Evolutionary conservation across 1,284 basidiomycete species (phyloP).

Genomic region (Sparassis latifolia): DNA sequence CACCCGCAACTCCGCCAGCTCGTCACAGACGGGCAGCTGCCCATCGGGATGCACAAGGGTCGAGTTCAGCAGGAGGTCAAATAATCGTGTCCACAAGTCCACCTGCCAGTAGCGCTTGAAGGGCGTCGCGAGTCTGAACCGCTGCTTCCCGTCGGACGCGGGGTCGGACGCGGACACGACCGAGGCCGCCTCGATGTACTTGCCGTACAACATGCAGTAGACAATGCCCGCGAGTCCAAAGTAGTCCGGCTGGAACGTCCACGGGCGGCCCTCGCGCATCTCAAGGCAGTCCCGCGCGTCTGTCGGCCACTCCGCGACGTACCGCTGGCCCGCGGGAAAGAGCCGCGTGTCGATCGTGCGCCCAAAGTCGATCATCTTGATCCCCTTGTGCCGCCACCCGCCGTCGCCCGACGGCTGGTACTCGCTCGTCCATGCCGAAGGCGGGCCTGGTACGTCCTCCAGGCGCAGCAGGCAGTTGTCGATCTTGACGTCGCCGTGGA

Average conservation of each 20-base stretch:
- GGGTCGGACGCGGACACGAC: slow-evolving; percentile 33
- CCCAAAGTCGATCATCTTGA: slow-evolving; percentile 96
- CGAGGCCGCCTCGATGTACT: slow-evolving; percentile 78
- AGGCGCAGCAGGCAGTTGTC: slow-evolving; percentile 96
- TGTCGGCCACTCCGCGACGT: slow-evolving; percentile 83
- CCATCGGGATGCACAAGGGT: slow-evolving; percentile 44
- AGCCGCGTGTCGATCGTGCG: slow-evolving; percentile 83
- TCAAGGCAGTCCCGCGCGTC: slow-evolving; percentile 89
- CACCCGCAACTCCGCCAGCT: slow-evolving; percentile 55
- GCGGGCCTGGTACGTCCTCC: slow-evolving; percentile 71
- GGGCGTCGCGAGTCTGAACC: slow-evolving; percentile 67
- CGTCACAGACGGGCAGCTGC: slow-evolving; percentile 63
- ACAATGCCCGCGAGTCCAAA: slow-evolving; percentile 90
- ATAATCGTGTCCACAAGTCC: slow-evolving; percentile 80
- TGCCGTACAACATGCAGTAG: slow-evolving; percentile 94
- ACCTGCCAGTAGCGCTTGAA: slow-evolving; percentile 96
- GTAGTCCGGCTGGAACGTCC: slow-evolving; percentile 96
- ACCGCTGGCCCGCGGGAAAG: slow-evolving; percentile 75
- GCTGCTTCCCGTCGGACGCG: slow-evolving; percentile 26
- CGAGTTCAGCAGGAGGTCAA: slow-evolving; percentile 86
- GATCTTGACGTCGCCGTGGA: slow-evolving; percentile 98
- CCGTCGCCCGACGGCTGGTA: slow-evolving; percentile 74
- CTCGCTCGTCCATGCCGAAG: slow-evolving; percentile 62
- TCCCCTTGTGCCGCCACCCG: slow-evolving; percentile 86
- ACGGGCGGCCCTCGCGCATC: slow-evolving; percentile 76